Percentiles rank a stretch among this genome's conserved stretches.
Conservation (phyloP, 2,329 filamentous ascomycete species). For the Orbilia ellipsospora region DNA sequence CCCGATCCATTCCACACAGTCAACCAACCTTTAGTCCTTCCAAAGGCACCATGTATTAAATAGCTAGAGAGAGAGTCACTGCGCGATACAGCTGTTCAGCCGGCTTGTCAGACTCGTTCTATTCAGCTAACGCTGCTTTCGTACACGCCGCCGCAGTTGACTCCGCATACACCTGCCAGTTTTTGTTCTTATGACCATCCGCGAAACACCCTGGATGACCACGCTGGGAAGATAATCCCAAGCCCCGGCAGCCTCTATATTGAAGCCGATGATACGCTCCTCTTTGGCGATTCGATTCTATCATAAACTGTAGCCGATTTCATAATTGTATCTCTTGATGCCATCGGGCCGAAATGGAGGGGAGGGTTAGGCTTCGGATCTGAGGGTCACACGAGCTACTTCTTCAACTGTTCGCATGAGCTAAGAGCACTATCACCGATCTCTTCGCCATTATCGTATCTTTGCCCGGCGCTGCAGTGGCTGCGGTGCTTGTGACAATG, state of each 20-base stretch:
- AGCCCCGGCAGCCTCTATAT: constrained; percentile 62
- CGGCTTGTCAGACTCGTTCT: neutral
- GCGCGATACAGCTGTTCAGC: neutral
- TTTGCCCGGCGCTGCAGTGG: neutral
- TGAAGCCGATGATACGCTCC: constrained; percentile 59
- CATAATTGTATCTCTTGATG: constrained; percentile 61
- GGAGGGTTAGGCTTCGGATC: constrained; percentile 6
- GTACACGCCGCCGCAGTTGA: constrained; percentile 61
- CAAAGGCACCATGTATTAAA: too few relatives aligned
- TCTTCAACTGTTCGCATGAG: constrained; percentile 30
- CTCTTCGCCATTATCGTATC: neutral
- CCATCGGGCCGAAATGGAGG: constrained; percentile 61
- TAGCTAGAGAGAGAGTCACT: neutral
- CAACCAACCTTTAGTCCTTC: too few relatives aligned
- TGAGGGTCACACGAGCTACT: neutral
- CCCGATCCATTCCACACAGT: too few relatives aligned
- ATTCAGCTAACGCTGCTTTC: constrained; percentile 58
- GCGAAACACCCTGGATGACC: constrained; percentile 62
- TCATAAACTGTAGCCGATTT: constrained; percentile 61
- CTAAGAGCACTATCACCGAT: constrained; percentile 5
- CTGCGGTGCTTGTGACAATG: constrained; percentile 7
- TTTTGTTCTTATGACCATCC: constrained; percentile 63
- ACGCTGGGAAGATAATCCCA: constrained; percentile 61
- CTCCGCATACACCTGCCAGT: constrained; percentile 63
- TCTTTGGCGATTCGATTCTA: constrained; percentile 54